phyloP scores from a whole-genome alignment of 352 stramenopile species.

The Phytophthora pistaciae region DNA sequence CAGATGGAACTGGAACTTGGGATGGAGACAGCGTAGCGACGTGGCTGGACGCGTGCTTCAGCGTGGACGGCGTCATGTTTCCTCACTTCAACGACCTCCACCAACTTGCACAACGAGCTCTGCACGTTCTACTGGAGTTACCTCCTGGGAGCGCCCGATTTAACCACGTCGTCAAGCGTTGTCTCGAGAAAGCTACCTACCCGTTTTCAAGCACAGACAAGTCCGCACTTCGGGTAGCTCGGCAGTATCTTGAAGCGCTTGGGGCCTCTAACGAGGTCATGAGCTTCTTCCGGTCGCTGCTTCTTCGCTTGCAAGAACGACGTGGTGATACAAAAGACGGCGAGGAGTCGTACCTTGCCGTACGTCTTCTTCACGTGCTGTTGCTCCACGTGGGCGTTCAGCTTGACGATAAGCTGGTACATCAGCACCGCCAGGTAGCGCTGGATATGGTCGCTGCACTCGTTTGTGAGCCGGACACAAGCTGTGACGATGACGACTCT shows the following conservation, averaged over 20 bases:
- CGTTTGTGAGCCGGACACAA: constrained; percentile 14
- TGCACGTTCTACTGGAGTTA: constrained; percentile 41
- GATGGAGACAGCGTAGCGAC: constrained; percentile 23
- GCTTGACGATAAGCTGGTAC: constrained; percentile 37
- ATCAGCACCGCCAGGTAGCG: constrained; percentile 40
- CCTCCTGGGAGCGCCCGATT: constrained; percentile 29
- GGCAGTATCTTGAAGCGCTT: constrained; percentile 37
- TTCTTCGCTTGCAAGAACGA: constrained; percentile 38
- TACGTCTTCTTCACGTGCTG: constrained; percentile 51
- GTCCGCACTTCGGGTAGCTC: constrained; percentile 18
- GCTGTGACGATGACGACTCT: constrained; percentile 24
- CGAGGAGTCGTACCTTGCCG: constrained; percentile 35
- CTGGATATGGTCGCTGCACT: constrained; percentile 35
- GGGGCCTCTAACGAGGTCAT: constrained; percentile 32
- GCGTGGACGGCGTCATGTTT: constrained; percentile 38
- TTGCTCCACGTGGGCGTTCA: constrained; percentile 61
- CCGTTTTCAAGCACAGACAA: constrained; percentile 17
- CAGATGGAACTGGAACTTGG: constrained; percentile 16
- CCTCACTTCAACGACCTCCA: constrained; percentile 60
- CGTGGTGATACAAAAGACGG: constrained; percentile 19
- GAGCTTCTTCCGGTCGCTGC: constrained; percentile 26
- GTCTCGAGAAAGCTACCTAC: constrained; percentile 36
- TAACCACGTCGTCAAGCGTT: constrained; percentile 25
- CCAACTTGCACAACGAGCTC: constrained; percentile 40
- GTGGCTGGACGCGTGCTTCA: constrained; percentile 76